A percentile compares a stretch with the other conserved stretches of the same genome.
phyloP scores from a whole-genome alignment of 805 yeast species.

The Dipodascopsis uninucleata region DNA sequence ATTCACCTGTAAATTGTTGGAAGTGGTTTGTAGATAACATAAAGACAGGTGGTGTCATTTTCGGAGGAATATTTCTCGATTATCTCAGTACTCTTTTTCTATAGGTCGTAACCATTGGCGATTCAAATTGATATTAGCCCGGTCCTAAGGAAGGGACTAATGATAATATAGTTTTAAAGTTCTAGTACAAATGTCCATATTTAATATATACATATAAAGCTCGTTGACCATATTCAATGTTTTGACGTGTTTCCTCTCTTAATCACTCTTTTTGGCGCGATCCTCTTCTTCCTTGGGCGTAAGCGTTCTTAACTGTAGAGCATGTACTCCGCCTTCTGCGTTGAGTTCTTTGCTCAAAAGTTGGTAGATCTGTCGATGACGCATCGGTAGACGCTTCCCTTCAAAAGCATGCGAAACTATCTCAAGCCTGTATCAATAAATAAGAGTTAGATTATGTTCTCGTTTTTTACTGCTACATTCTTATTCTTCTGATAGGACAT shows the following conservation, averaged over 20 bases:
- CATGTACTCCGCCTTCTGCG: constrained; percentile 68
- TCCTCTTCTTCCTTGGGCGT: constrained; percentile 55
- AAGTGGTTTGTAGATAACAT: constrained; percentile 71
- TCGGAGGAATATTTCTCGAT: constrained; percentile 38
- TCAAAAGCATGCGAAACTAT: constrained; percentile 66
- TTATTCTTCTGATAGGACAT: too few species aligned
- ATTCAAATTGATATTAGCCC: background rate
- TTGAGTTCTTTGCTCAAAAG: constrained; percentile 69
- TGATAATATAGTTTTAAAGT: background rate
- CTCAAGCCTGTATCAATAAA: constrained; percentile 44
- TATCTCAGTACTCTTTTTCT: constrained; percentile 31
- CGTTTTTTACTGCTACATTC: too few species aligned
- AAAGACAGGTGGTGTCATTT: constrained; percentile 48
- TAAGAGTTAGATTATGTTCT: background rate
- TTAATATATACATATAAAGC: background rate
- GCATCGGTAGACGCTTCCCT: constrained; percentile 46
- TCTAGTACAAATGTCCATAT: background rate
- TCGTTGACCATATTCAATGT: background rate
- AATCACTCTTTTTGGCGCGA: constrained; percentile 2
- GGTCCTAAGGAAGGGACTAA: background rate
- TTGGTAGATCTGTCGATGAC: constrained; percentile 74
- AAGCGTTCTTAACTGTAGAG: constrained; percentile 78
- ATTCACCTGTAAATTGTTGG: constrained; percentile 81
- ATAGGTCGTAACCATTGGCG: background rate
- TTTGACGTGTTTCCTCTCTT: constrained; percentile 7